These are phyloP conservation scores for Taphrina deformans DNA, from an alignment of 1,139 yeast species.

Conservation along the genomic window DNA sequence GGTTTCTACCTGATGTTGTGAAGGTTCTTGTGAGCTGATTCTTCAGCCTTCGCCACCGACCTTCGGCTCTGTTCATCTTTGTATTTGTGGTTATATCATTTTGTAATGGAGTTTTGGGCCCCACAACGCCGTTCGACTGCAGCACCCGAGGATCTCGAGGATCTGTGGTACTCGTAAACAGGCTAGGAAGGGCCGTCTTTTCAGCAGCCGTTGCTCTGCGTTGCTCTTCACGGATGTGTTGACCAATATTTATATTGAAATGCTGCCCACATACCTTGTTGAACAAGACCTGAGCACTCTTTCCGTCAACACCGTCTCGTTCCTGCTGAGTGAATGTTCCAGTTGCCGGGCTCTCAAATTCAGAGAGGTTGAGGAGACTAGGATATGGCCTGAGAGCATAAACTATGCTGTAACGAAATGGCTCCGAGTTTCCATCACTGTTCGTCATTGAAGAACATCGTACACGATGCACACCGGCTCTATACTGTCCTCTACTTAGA, in stretches of 20 bases:
- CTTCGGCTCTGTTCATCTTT: neutral
- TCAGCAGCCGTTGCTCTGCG: neutral
- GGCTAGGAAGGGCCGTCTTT: neutral
- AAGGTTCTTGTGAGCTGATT: neutral
- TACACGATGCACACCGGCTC: slow-evolving; percentile 18
- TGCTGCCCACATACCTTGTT: slow-evolving; percentile 1
- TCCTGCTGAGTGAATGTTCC: slow-evolving; percentile 1
- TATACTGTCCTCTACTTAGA: slow-evolving; percentile 1
- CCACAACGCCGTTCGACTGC: too few species aligned
- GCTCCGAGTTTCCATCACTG: neutral
- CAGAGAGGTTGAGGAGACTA: neutral
- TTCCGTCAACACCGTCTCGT: slow-evolving; percentile 4
- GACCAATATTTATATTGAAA: slow-evolving; percentile 5
- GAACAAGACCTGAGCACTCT: neutral
- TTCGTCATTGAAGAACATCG: neutral
- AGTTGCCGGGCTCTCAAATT: neutral
- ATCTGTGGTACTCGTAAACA: neutral
- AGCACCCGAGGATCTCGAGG: too few species aligned
- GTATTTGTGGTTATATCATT: neutral
- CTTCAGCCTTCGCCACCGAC: neutral
- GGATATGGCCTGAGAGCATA: slow-evolving; percentile 13
- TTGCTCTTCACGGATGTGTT: slow-evolving; percentile 12
- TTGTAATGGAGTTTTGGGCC: neutral
- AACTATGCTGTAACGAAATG: slow-evolving; percentile 5
- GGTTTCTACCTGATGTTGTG: neutral